These are phyloP conservation scores for Raffaelea arxii DNA, from an alignment of 2,329 filamentous ascomycete species.

Conservation along the genomic window DNA sequence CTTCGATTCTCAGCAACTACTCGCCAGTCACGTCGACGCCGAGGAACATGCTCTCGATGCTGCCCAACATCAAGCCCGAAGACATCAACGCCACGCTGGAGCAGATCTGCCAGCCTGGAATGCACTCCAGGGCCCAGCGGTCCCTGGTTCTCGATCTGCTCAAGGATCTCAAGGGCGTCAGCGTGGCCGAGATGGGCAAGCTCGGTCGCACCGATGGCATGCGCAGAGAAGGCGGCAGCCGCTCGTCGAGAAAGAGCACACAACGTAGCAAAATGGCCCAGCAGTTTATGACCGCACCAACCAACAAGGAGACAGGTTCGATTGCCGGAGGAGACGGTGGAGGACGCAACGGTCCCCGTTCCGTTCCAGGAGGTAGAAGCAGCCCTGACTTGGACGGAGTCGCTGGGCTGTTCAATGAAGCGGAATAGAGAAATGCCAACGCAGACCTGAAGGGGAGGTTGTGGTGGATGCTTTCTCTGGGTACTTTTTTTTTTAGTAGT, in stretches of 20 bases:
- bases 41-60: conserved; percentile 61
- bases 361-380: conserved; percentile 16
- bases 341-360: conserved; percentile 5
- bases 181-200: conserved; percentile 87
- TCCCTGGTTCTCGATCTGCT: conserved; percentile 76
- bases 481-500: background rate
- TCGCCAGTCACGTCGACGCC: conserved; percentile 60
- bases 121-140: conserved; percentile 66
- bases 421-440: background rate
- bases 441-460: background rate
- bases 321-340: conserved; percentile 16
- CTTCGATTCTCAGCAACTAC: conserved; percentile 73
- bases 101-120: conserved; percentile 46
- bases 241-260: conserved; percentile 28
- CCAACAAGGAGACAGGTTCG: conserved; percentile 11
- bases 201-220: conserved; percentile 47
- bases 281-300: conserved; percentile 53
- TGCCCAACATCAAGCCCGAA: conserved; percentile 64
- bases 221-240: conserved; percentile 14
- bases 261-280: conserved; percentile 52
- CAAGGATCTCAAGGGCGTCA: conserved; percentile 78
- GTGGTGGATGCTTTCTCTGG: background rate
- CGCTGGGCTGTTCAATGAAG: conserved; percentile 35
- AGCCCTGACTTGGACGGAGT: conserved; percentile 47
- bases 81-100: conserved; percentile 58